Evolutionary conservation across 2,329 filamentous ascomycete species (phyloP).

Genomic region (Aspergillaceae sp.): DNA sequence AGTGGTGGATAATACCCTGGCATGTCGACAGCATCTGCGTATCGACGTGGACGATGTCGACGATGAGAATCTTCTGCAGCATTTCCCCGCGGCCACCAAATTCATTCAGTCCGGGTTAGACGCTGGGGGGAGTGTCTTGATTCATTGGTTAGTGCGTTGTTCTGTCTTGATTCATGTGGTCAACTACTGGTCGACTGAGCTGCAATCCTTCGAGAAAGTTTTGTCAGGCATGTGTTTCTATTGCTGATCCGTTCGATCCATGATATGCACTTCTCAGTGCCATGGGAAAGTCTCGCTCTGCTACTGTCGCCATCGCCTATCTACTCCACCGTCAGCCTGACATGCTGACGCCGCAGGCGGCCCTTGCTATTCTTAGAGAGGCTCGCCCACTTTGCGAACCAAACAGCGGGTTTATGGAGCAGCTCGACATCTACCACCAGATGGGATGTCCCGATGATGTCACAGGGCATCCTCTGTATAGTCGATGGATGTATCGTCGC

Average conservation of each 20-base stretch:
- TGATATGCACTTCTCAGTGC: slow-evolving; percentile 49
- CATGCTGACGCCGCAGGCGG: slow-evolving; percentile 52
- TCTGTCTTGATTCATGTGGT: no score
- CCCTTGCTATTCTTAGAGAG: slow-evolving; percentile 60
- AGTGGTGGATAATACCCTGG: slow-evolving; percentile 45
- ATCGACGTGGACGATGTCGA: slow-evolving; percentile 87
- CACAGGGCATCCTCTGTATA: slow-evolving; percentile 65
- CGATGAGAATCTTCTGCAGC: slow-evolving; percentile 74
- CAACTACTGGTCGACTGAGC: no score
- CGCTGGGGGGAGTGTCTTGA: slow-evolving; percentile 51
- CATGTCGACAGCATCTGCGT: slow-evolving; percentile 61
- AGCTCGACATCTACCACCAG: slow-evolving; percentile 76
- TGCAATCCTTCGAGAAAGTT: no score
- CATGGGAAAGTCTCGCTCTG: slow-evolving; percentile 92
- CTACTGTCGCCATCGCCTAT: slow-evolving; percentile 75
- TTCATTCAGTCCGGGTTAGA: slow-evolving; percentile 76
- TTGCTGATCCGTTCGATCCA: background rate
- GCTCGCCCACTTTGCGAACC: slow-evolving; percentile 73
- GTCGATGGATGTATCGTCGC: slow-evolving; percentile 63
- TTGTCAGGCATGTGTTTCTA: no score
- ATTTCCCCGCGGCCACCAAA: slow-evolving; percentile 66
- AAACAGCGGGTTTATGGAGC: slow-evolving; percentile 83
- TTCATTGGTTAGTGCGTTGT: slow-evolving; percentile 56
- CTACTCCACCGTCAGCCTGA: slow-evolving; percentile 57
- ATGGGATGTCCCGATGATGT: slow-evolving; percentile 72